Evolutionary conservation across 805 yeast genomes (phyloP).

Genomic region (Kazachstania kunashirensis): DNA sequence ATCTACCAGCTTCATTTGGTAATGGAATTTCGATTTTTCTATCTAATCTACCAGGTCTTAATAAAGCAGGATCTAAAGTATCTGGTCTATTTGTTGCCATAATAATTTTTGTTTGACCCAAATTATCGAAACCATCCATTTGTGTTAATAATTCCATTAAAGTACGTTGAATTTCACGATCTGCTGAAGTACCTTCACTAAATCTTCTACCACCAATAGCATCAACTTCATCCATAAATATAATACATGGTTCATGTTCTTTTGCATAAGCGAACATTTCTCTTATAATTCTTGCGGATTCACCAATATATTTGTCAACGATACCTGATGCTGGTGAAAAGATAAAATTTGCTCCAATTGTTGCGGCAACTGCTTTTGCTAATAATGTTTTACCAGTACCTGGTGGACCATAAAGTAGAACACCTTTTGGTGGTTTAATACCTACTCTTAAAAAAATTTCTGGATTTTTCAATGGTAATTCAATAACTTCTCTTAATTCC

Average conservation of each 20-base stretch:
- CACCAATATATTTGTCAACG: slow-evolving; percentile 97
- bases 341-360: slow-evolving; percentile 94
- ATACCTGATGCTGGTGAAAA: slow-evolving; percentile 98
- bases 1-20: slow-evolving; percentile 92
- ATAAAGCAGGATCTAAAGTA: slow-evolving; percentile 91
- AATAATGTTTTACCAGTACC: slow-evolving; percentile 95
- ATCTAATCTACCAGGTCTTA: slow-evolving; percentile 96
- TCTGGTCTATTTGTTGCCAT: slow-evolving; percentile 99
- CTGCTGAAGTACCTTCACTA: slow-evolving; percentile 97
- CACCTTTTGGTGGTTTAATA: slow-evolving; percentile 98
- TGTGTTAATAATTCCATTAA: slow-evolving; percentile 93
- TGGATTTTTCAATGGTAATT: slow-evolving; percentile 92
- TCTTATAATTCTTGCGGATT: slow-evolving; percentile 89
- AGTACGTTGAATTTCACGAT: slow-evolving; percentile 96
- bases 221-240: slow-evolving; percentile 97
- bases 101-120: slow-evolving; percentile 93
- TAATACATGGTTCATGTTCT: slow-evolving; percentile 96
- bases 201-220: slow-evolving; percentile 98
- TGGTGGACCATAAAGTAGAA: slow-evolving; percentile 92
- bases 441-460: slow-evolving; percentile 93
- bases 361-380: slow-evolving; percentile 97
- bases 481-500: slow-evolving; percentile 95
- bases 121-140: slow-evolving; percentile 96
- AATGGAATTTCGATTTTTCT: slow-evolving; percentile 91
- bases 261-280: slow-evolving; percentile 97